phyloP scores from a whole-genome alignment of 1,139 yeast genomes.

The Suhomyces panamericanus region DNA sequence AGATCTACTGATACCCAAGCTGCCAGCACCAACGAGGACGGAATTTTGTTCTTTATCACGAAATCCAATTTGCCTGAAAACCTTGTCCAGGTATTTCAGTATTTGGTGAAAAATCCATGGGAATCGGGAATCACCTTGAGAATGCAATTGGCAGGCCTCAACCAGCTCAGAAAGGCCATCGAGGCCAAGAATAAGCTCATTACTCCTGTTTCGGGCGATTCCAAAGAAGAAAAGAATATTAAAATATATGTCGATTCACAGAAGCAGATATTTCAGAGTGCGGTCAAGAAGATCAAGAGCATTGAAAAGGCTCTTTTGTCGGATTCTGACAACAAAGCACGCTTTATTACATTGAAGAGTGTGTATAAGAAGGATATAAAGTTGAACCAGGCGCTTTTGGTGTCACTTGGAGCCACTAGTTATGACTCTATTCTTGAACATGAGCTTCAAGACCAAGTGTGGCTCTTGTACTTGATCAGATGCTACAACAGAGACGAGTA shows the following conservation, averaged over 20 bases:
- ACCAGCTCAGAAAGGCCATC: constrained; percentile 54
- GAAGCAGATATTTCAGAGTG: constrained; percentile 42
- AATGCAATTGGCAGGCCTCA: constrained; percentile 59
- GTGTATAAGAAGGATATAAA: constrained; percentile 55
- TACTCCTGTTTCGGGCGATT: constrained; percentile 32
- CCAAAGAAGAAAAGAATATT: constrained; percentile 13
- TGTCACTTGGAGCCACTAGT: constrained; percentile 56
- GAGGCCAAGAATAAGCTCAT: constrained; percentile 39
- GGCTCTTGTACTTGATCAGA: constrained; percentile 64
- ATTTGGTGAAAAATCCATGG: constrained; percentile 44
- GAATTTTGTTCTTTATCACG: constrained; percentile 46
- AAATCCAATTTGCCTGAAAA: constrained; percentile 43
- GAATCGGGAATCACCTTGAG: constrained; percentile 48
- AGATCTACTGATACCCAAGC: constrained; percentile 15
- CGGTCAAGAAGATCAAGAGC: constrained; percentile 49
- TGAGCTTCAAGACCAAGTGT: constrained; percentile 56
- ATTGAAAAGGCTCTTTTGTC: constrained; percentile 52
- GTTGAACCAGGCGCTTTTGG: constrained; percentile 56
- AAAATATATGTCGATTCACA: constrained; percentile 40
- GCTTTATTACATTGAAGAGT: constrained; percentile 51
- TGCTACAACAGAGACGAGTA: constrained; percentile 50
- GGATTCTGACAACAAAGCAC: constrained; percentile 39
- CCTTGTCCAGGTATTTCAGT: constrained; percentile 53
- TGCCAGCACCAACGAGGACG: constrained; percentile 25
- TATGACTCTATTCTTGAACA: constrained; percentile 52